phyloP scores from a whole-genome alignment of 257 asterid species.

The Penstemon newberryi region DNA sequence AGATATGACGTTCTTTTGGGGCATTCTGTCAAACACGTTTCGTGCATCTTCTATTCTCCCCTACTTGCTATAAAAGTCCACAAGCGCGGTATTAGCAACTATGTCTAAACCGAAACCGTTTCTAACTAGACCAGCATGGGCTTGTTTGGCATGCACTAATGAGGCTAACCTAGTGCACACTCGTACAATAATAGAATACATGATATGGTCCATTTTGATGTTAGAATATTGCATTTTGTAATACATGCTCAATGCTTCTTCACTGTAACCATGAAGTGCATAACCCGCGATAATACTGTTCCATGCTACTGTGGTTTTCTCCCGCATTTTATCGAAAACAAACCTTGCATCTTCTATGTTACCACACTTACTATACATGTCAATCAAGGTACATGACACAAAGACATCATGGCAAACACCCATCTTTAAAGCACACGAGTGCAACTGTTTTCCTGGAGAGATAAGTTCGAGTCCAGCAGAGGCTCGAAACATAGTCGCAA shows the following conservation, averaged over 20 bases:
- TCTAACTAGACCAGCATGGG: conserved; percentile 83
- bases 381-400: conserved; percentile 71
- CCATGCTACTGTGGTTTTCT: conserved; percentile 83
- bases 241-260: conserved; percentile 71
- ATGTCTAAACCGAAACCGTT: conserved; percentile 70
- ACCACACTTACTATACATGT: conserved; percentile 92
- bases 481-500: conserved; percentile 63
- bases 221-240: conserved; percentile 75
- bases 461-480: conserved; percentile 67
- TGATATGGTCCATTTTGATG: conserved; percentile 72
- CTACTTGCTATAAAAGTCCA: conserved; percentile 91
- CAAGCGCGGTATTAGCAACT: conserved; percentile 77
- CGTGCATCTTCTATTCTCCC: conserved; percentile 86
- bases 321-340: conserved; percentile 63
- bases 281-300: conserved; percentile 72
- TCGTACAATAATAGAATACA: conserved; percentile 62
- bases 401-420: conserved; percentile 48
- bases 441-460: conserved; percentile 73
- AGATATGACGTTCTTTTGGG: conserved; percentile 58
- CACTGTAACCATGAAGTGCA: conserved; percentile 75
- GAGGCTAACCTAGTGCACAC: conserved; percentile 85
- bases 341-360: conserved; percentile 59
- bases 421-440: conserved; percentile 63
- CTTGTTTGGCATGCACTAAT: conserved; percentile 79
- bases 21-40: conserved; percentile 69